Percentiles rank a stretch among this genome's conserved stretches.
These are phyloP conservation scores for Boletus holoroseus DNA, from an alignment of 1,284 basidiomycete species.

Conservation along the genomic window DNA sequence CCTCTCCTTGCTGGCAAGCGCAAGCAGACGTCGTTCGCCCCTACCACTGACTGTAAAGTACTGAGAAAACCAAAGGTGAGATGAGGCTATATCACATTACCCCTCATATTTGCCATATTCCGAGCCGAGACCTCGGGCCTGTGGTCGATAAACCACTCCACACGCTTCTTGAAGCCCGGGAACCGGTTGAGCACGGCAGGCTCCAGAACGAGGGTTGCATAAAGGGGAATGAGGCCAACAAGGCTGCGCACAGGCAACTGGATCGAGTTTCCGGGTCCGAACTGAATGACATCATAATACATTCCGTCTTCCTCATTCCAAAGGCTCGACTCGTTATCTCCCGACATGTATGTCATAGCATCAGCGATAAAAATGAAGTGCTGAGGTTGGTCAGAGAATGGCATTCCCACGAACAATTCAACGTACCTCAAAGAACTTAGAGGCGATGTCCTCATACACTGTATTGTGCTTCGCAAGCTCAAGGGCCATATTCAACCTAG, in stretches of 20 bases:
- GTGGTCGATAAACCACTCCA: conserved; percentile 98
- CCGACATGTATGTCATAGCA: conserved; percentile 89
- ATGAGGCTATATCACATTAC: conserved; percentile 37
- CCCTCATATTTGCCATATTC: conserved; percentile 96
- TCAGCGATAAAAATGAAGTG: conserved; percentile 96
- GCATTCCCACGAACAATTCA: neutral
- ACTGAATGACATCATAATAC: conserved; percentile 97
- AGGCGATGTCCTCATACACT: conserved; percentile 99
- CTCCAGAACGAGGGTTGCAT: conserved; percentile 91
- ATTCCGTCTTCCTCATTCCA: conserved; percentile 97
- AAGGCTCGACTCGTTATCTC: conserved; percentile 73
- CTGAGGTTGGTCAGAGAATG: conserved; percentile 37
- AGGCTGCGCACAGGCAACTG: conserved; percentile 90
- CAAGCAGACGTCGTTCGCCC: conserved; percentile 84
- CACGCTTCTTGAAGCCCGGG: conserved; percentile 95
- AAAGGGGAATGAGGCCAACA: conserved; percentile 93
- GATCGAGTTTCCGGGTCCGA: conserved; percentile 78
- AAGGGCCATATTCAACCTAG: conserved; percentile 90
- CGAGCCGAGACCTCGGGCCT: conserved; percentile 79
- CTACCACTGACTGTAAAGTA: conserved; percentile 58
- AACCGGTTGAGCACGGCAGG: conserved; percentile 84
- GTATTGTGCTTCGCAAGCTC: conserved; percentile 97
- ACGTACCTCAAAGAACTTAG: conserved; percentile 89
- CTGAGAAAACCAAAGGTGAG: conserved; percentile 8
- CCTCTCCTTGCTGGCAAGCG: conserved; percentile 88